phyloP scores from a whole-genome alignment of 148 eudicot genomes.

The Camellia lanceoleosa region DNA sequence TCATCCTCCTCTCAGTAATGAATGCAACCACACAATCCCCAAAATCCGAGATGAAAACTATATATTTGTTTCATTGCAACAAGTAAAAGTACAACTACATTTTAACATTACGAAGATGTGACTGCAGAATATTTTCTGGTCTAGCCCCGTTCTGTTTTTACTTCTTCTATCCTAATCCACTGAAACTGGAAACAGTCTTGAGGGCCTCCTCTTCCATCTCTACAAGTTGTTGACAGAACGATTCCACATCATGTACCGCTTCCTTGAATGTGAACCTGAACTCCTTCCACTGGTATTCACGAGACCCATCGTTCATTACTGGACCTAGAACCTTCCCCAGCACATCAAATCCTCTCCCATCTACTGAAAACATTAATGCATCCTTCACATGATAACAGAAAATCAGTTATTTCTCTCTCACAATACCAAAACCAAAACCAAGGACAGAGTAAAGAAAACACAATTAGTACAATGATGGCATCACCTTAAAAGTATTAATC shows the following conservation, averaged over 20 bases:
- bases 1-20: not conserved
- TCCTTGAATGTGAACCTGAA: slow-evolving; percentile 52
- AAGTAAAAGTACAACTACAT: not conserved
- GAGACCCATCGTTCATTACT: slow-evolving; percentile 32
- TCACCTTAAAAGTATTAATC: not conserved
- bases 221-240: slow-evolving; percentile 61
- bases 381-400: slow-evolving; percentile 46
- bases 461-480: not conserved
- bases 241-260: slow-evolving; percentile 63
- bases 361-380: slow-evolving; percentile 61
- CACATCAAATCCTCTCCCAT: slow-evolving; percentile 75
- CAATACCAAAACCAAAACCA: not conserved
- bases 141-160: not conserved
- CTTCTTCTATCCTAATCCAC: slow-evolving; percentile 38
- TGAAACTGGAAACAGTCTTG: slow-evolving; percentile 50
- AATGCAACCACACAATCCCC: not conserved
- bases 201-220: slow-evolving; percentile 85
- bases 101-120: not conserved
- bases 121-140: not conserved
- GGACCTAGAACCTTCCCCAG: slow-evolving; percentile 57
- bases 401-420: slow-evolving; percentile 5
- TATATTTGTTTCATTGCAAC: not conserved
- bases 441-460: not conserved
- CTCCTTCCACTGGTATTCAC: slow-evolving; percentile 71
- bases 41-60: not conserved